Conservation (phyloP, 2,329 filamentous ascomycete species). For the Cladophialophora bantiana region DNA sequence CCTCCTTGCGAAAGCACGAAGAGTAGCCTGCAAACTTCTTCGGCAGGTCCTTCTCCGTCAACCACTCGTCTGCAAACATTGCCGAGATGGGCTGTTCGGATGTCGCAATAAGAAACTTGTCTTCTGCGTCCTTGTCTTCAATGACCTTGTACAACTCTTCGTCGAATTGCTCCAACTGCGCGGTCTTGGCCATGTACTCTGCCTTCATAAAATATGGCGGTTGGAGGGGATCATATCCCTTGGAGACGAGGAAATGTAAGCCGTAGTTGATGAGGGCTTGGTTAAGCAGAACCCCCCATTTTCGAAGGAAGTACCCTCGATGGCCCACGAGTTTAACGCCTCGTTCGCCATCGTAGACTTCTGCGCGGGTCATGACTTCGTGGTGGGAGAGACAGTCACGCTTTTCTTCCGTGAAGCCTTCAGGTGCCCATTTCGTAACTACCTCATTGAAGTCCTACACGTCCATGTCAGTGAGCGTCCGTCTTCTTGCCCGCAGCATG, state of each 20-base stretch:
- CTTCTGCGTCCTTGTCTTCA: constrained; percentile 82
- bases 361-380: constrained; percentile 85
- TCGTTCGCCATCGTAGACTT: constrained; percentile 91
- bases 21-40: constrained; percentile 93
- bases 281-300: constrained; percentile 90
- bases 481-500: neutral
- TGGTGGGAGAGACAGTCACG: constrained; percentile 86
- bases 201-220: constrained; percentile 94
- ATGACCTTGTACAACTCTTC: constrained; percentile 97
- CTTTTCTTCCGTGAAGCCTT: constrained; percentile 76
- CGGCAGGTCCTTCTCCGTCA: constrained; percentile 81
- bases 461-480: constrained; percentile 39
- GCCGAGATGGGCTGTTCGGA: constrained; percentile 95
- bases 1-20: constrained; percentile 95
- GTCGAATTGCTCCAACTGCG: constrained; percentile 95
- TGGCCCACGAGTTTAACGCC: constrained; percentile 95
- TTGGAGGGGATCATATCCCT: constrained; percentile 82
- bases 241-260: constrained; percentile 81
- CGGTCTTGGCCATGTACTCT: constrained; percentile 97
- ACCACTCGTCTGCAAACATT: constrained; percentile 92
- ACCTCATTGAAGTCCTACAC: constrained; percentile 76
- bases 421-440: constrained; percentile 79
- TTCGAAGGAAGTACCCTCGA: constrained; percentile 88
- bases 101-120: constrained; percentile 84
- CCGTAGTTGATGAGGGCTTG: constrained; percentile 95